A percentile compares a stretch with the other conserved stretches of the same genome.
These are phyloP conservation scores for Ganoderma multipileum DNA, from an alignment of 1,284 basidiomycete species.

Conservation along the genomic window DNA sequence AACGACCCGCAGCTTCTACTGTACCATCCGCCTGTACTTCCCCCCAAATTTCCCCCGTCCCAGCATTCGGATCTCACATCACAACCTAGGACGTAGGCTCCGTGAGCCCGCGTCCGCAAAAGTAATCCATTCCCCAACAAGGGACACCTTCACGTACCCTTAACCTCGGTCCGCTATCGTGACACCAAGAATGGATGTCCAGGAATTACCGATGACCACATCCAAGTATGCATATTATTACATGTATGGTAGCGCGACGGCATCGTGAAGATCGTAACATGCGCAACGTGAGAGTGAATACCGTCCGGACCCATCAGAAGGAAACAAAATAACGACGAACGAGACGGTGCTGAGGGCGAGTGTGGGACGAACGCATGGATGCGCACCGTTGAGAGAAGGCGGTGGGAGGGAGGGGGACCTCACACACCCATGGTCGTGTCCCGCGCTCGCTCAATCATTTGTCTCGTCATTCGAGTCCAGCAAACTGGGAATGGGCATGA, in stretches of 20 bases:
- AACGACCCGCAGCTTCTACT: background rate
- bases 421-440: background rate
- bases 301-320: background rate
- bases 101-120: background rate
- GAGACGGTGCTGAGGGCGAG: background rate
- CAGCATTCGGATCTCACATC: background rate
- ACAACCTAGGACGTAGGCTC: background rate
- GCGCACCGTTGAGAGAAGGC: no score
- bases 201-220: background rate
- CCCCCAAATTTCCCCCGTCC: background rate
- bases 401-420: no score
- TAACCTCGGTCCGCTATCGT: background rate
- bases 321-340: background rate
- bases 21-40: background rate
- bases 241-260: background rate
- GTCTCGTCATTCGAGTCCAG: conserved; percentile 32
- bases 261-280: background rate
- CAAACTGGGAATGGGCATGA: conserved; percentile 11
- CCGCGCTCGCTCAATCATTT: conserved; percentile 16
- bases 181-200: background rate
- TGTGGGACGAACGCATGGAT: background rate
- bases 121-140: background rate
- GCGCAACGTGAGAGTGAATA: background rate
- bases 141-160: background rate
- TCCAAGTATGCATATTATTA: background rate